Conservation (phyloP, 73 alveolate species). For the Tetrahymena elliotti region DNA sequence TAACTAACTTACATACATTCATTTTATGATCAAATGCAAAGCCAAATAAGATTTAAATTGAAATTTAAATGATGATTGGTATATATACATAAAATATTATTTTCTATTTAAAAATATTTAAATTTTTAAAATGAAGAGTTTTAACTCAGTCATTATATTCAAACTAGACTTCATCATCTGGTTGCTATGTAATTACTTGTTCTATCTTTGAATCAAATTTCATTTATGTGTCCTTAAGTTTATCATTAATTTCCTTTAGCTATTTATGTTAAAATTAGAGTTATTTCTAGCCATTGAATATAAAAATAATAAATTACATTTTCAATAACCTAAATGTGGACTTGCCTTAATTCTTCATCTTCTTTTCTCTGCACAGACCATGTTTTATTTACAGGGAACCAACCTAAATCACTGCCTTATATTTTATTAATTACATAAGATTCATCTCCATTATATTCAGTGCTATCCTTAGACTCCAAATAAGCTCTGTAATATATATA, state of each 20-base stretch:
- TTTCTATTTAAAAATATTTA: too few species aligned
- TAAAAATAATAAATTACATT: background rate
- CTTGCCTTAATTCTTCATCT: background rate
- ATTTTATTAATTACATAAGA: constrained; percentile 70
- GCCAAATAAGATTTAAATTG: too few species aligned
- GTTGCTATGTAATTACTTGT: background rate
- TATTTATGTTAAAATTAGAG: too few species aligned
- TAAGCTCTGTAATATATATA: constrained; percentile 85
- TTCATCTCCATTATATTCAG: constrained; percentile 91
- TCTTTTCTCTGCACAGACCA: background rate
- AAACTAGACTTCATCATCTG: background rate
- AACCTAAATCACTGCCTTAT: constrained; percentile 63
- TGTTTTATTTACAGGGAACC: constrained; percentile 78
- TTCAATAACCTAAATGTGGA: background rate
- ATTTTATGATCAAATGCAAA: too few species aligned
- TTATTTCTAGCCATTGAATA: too few species aligned
- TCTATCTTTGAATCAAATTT: background rate
- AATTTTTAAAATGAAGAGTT: background rate
- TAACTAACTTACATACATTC: too few species aligned
- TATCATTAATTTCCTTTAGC: background rate
- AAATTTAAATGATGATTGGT: background rate
- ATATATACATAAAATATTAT: background rate
- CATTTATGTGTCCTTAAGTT: background rate
- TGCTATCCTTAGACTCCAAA: constrained; percentile 71
- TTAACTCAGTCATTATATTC: background rate